Conservation (phyloP, 345 rosid species). For the Eucalyptus curtisii region DNA sequence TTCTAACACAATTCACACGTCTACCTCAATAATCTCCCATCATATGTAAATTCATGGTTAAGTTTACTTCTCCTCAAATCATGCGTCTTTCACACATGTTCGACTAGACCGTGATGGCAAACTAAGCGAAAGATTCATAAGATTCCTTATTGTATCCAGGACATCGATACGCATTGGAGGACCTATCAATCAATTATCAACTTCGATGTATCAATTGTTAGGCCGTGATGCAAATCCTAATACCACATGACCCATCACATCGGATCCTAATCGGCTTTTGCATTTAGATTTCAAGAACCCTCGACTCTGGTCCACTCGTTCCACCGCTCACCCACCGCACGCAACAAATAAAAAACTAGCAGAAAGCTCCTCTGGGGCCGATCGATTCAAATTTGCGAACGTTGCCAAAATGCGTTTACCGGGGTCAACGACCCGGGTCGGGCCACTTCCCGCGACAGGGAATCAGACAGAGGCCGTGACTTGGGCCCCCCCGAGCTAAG, state of each 20-base stretch:
- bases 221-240: no score
- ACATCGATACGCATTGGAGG: accelerated
- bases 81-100: accelerated
- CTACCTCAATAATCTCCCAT: accelerated
- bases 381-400: neutral
- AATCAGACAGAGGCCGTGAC: neutral
- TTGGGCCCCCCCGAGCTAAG: neutral
- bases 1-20: neutral
- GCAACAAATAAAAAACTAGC: neutral
- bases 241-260: neutral
- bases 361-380: neutral
- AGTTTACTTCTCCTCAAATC: neutral
- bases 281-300: neutral
- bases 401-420: neutral
- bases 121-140: no score
- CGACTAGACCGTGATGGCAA: no score
- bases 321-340: neutral
- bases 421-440: neutral
- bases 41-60: accelerated
- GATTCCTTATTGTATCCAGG: accelerated
- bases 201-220: neutral
- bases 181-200: neutral
- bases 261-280: neutral
- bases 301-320: neutral
- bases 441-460: neutral